Percentiles rank a stretch among this genome's conserved stretches.
These are phyloP conservation scores for Naganishia vishniacii DNA, from an alignment of 768 basidiomycete genomes.

Conservation along the genomic window DNA sequence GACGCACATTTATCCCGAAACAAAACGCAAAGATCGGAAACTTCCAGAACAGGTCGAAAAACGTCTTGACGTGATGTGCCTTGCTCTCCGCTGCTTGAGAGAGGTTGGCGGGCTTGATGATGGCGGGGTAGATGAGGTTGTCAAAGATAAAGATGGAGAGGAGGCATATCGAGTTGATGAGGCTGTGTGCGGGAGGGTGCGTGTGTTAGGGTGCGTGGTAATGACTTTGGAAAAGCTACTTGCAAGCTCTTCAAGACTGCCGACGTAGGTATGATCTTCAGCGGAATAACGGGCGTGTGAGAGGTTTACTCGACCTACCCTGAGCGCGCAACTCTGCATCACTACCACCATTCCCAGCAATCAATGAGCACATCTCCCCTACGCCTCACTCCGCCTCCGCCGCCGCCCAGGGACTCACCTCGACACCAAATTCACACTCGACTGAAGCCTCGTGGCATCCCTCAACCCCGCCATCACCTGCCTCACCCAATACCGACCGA, in stretches of 20 bases:
- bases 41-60: constrained; percentile 43
- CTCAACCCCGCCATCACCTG: constrained; percentile 30
- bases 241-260: constrained; percentile 14
- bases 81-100: constrained; percentile 27
- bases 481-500: constrained; percentile 1
- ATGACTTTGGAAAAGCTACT: not conserved
- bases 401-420: constrained; percentile 38
- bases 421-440: constrained; percentile 40
- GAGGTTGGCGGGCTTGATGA: constrained; percentile 32
- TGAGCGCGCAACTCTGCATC: constrained; percentile 42
- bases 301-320: constrained; percentile 3
- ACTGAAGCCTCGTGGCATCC: constrained; percentile 38
- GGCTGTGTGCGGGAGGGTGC: no score
- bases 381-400: no score
- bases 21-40: constrained; percentile 46
- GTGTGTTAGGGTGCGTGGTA: not conserved
- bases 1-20: constrained; percentile 45
- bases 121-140: constrained; percentile 39
- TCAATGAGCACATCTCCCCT: no score
- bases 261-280: not conserved
- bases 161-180: constrained; percentile 47
- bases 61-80: constrained; percentile 36
- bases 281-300: not conserved
- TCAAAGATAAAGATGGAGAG: constrained; percentile 41
- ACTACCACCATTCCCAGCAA: constrained; percentile 31